Evolutionary conservation across 176 grass and related monocot species (phyloP).

Genomic region (Musa acuminata): DNA sequence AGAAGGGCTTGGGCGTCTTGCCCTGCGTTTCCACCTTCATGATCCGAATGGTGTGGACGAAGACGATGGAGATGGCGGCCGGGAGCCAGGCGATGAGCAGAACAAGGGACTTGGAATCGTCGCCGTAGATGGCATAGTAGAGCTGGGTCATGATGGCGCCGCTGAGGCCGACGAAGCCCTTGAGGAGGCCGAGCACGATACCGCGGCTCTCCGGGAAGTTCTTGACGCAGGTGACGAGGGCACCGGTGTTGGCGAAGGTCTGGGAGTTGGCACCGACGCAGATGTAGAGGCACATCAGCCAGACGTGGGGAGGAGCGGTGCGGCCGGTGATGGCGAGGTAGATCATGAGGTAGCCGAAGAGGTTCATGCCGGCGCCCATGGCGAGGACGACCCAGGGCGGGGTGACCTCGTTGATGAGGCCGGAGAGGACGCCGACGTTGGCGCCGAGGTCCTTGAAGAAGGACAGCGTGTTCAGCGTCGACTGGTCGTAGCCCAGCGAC

Average conservation of each 20-base stretch:
- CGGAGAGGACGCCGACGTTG: conserved; percentile 43
- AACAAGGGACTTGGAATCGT: conserved; percentile 30
- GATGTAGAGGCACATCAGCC: conserved; percentile 18
- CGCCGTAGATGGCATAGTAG: conserved; percentile 18
- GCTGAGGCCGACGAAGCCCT: conserved; percentile 21
- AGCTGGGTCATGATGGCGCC: conserved; percentile 17
- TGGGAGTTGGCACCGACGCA: conserved; percentile 18
- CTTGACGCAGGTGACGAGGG: conserved; percentile 23
- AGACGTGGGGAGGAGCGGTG: conserved; percentile 1
- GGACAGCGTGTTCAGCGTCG: conserved; percentile 45
- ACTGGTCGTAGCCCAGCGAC: conserved; percentile 41
- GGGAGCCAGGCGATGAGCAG: conserved; percentile 40
- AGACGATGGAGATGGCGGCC: conserved; percentile 26
- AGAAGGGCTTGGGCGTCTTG: conserved; percentile 35
- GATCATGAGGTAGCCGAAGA: conserved; percentile 49
- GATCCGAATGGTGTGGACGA: conserved; percentile 33
- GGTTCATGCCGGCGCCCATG: conserved; percentile 42
- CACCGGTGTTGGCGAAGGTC: conserved; percentile 19
- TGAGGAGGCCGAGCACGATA: conserved; percentile 19
- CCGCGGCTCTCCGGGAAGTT: conserved; percentile 23
- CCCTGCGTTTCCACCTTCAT: conserved; percentile 11
- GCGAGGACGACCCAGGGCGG: conserved; percentile 38
- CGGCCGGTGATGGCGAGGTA: conserved; percentile 42
- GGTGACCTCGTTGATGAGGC: conserved; percentile 35
- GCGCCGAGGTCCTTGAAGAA: conserved; percentile 66